Percentiles rank a stretch among this genome's conserved stretches.
phyloP scores from a whole-genome alignment of 2,329 filamentous ascomycete genomes.

The Diplodia mutila region DNA sequence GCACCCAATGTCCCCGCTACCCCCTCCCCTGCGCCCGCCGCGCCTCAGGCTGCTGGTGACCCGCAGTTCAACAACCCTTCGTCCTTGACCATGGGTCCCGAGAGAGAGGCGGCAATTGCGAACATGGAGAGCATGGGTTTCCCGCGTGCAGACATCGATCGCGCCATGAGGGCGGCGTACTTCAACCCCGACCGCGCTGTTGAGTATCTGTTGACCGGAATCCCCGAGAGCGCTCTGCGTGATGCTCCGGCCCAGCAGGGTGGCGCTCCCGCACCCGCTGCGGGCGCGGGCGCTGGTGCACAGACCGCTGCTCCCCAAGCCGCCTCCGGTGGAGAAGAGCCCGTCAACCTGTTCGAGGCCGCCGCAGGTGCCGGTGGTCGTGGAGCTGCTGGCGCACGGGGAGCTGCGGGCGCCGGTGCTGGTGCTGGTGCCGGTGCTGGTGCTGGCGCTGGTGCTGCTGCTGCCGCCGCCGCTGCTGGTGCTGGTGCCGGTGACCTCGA shows the following conservation, averaged over 20 bases:
- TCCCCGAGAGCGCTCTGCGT: constrained; percentile 80
- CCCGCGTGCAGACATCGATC: constrained; percentile 81
- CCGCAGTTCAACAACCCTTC: constrained; percentile 70
- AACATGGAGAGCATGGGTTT: constrained; percentile 99
- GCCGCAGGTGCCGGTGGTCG: constrained; percentile 66
- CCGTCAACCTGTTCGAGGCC: constrained; percentile 89
- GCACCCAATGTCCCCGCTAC: constrained; percentile 55
- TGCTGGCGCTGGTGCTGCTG: constrained; percentile 37
- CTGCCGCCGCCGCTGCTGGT: constrained; percentile 50
- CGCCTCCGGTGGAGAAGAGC: constrained; percentile 55
- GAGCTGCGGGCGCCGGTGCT: constrained; percentile 55
- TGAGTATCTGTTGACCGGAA: constrained; percentile 91
- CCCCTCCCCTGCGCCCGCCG: constrained; percentile 53
- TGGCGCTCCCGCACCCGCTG: constrained; percentile 44
- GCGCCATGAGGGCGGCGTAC: constrained; percentile 93
- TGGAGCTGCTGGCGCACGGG: constrained; percentile 51
- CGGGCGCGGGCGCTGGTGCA: constrained; percentile 42
- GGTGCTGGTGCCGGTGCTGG: constrained; percentile 50
- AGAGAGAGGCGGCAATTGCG: constrained; percentile 78
- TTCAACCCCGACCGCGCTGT: constrained; percentile 97
- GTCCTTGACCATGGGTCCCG: constrained; percentile 81
- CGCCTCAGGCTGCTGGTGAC: constrained; percentile 45
- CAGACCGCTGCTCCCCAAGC: constrained; percentile 39
- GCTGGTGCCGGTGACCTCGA: constrained; percentile 76
- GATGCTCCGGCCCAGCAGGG: constrained; percentile 35